These are phyloP conservation scores for Herpotrichia juniperi DNA, from an alignment of 2,329 filamentous ascomycete genomes.

Conservation along the genomic window DNA sequence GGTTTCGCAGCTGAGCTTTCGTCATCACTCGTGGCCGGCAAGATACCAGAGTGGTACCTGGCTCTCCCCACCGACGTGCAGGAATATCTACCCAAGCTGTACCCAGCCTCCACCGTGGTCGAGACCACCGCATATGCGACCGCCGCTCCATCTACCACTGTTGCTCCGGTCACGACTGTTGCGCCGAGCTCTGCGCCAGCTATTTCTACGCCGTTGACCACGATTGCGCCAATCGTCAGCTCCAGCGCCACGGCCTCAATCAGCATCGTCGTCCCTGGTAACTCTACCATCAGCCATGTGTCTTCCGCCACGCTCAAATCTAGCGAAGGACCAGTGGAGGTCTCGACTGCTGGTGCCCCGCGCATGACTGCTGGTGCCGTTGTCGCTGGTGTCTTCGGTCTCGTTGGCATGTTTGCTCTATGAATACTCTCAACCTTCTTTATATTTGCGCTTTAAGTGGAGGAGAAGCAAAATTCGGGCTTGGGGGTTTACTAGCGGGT, in stretches of 20 bases:
- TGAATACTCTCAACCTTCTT: conserved; percentile 30
- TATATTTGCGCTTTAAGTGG: conserved; percentile 8
- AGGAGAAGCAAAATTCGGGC: conserved; percentile 2
- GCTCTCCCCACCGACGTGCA: conserved; percentile 53
- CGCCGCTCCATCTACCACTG: conserved; percentile 7
- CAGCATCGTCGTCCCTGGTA: conserved; percentile 18
- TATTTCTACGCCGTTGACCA: conserved; percentile 9
- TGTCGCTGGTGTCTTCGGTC: conserved; percentile 47
- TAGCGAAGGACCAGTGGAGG: conserved; percentile 15
- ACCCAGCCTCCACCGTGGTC: conserved; percentile 29
- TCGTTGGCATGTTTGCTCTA: conserved; percentile 51
- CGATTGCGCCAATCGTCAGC: conserved; percentile 18
- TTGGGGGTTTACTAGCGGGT: conserved; percentile 19
- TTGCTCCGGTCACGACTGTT: conserved; percentile 16
- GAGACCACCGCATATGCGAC: conserved; percentile 13
- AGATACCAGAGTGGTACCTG: conserved; percentile 53
- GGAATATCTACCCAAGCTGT: conserved; percentile 48
- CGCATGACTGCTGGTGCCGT: conserved; percentile 48
- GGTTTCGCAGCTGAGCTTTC: conserved; percentile 50
- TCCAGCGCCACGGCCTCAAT: conserved; percentile 11
- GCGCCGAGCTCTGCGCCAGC: conserved; percentile 7
- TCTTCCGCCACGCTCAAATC: conserved; percentile 28
- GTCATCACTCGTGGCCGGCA: conserved; percentile 51
- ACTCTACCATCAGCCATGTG: conserved; percentile 28
- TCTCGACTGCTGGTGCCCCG: conserved; percentile 35